Conservation (phyloP, 2,329 filamentous ascomycete genomes). For the Tolypocladium cylindrosporum region DNA sequence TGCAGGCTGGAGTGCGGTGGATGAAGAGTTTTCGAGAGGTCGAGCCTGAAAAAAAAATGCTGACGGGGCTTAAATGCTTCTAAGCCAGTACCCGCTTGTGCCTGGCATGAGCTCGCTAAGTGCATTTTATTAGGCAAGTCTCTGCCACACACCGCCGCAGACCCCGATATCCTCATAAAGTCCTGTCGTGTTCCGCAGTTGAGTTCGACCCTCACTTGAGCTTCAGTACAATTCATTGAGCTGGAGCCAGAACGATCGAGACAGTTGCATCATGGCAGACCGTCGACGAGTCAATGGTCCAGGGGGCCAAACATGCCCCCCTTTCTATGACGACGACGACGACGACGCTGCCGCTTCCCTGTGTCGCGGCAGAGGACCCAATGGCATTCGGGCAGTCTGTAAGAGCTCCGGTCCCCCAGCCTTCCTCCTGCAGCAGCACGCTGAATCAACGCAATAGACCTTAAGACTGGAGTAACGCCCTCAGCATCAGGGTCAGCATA, state of each 20-base stretch:
- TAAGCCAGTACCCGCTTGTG: neutral
- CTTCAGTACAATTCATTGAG: neutral
- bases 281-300: slow-evolving; percentile 87
- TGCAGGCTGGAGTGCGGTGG: neutral
- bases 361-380: slow-evolving; percentile 44
- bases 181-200: neutral
- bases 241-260: neutral
- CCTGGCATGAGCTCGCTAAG: neutral
- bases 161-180: neutral
- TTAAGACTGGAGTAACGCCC: slow-evolving; percentile 86
- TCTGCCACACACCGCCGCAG: neutral
- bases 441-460: slow-evolving; percentile 40
- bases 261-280: slow-evolving; percentile 53
- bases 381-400: slow-evolving; percentile 57
- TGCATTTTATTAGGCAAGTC: neutral
- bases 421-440: neutral
- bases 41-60: neutral
- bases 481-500: slow-evolving; percentile 92
- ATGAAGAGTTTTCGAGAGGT: neutral
- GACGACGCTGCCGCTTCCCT: slow-evolving; percentile 33
- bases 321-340: slow-evolving; percentile 59
- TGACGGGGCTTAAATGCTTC: neutral
- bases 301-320: slow-evolving; percentile 62
- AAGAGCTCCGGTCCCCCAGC: neutral
- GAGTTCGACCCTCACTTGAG: neutral